These are phyloP conservation scores for Eucalyptus brandiana DNA, from an alignment of 345 rosid species.

Conservation along the genomic window DNA sequence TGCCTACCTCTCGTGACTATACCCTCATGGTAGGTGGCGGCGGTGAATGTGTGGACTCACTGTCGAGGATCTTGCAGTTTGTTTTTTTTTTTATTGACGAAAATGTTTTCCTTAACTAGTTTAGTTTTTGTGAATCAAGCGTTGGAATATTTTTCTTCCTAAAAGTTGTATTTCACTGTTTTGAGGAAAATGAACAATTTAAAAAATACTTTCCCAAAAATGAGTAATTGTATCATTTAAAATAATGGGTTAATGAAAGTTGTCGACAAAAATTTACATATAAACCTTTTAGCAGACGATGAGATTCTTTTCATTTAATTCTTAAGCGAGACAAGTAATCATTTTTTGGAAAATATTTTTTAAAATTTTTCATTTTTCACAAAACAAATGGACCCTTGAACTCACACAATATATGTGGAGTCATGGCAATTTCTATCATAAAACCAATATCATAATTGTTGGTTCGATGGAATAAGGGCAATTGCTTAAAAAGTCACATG, in stretches of 20 bases:
- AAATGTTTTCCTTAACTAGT: too few relatives aligned
- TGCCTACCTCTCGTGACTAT: not conserved
- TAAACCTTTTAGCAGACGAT: accelerated
- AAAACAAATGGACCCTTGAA: not conserved
- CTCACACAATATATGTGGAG: not conserved
- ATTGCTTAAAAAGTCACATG: not conserved
- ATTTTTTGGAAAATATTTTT: not conserved
- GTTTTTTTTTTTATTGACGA: accelerated
- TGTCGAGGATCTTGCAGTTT: accelerated
- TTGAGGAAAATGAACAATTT: too few relatives aligned
- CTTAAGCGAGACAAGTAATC: accelerated
- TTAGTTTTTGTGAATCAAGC: too few relatives aligned
- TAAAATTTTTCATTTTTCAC: too few relatives aligned
- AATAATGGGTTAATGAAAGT: too few relatives aligned
- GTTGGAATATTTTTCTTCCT: too few relatives aligned
- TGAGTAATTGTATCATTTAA: too few relatives aligned
- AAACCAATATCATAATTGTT: not conserved
- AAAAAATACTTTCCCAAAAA: too few relatives aligned
- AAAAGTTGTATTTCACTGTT: too few relatives aligned
- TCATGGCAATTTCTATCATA: not conserved
- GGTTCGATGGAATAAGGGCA: not conserved
- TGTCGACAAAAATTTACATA: accelerated
- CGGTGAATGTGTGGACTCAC: not conserved
- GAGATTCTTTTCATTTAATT: not conserved
- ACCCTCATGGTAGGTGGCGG: not conserved